Evolutionary conservation across 1,284 basidiomycete species (phyloP), one percentile per base, ranked within the genome.

Genomic region (Peniophora sp.): DNA sequence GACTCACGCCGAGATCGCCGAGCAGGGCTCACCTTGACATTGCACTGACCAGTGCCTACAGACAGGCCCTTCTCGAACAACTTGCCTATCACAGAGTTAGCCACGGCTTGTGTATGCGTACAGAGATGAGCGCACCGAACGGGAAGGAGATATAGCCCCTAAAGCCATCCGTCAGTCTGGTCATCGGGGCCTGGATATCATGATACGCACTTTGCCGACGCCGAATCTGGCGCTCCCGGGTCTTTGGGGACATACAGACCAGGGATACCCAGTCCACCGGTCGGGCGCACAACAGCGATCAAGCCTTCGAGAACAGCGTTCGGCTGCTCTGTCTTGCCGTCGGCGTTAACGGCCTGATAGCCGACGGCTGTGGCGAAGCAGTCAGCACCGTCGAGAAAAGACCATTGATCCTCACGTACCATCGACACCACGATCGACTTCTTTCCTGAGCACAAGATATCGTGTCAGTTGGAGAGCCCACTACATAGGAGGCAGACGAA

Each of bases 361-460:
- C 76, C 76, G 22, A 76, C 73, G 44, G 72, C 73, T 74, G 50
- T 6, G 9, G n/a, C n/a, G 43, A 9, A 50, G 2, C 50, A 42
- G 44, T 47, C 34, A 48, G 22, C 23, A 27, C 22, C 43, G 17
- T 34, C 43, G 43, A 36, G 41, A 37, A 20, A 1, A 23, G 36
- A 49, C 32, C 24, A 11, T 22, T 17, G 15, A 27, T 14, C 12
- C 22, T 22, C 17, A 58, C 61, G n/a, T 42, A 70, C 73, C 74
- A 59, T 76, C 74, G n/a, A 78, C 73, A 18, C 74, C 76, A 32
- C 76, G 72, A 57, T 79, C 75, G 11, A 78, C 75, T 53, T 75
- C 72, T 43, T 59, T 64, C 23, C 72, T 74, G 49, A 17, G 5
- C 37, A n/a, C n/a, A 15, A 32, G 5, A 12, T 32, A 12, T 6